These are phyloP conservation scores for Penicillium ochrochloron DNA, from an alignment of 495 filamentous ascomycete genomes.

Conservation along the genomic window DNA sequence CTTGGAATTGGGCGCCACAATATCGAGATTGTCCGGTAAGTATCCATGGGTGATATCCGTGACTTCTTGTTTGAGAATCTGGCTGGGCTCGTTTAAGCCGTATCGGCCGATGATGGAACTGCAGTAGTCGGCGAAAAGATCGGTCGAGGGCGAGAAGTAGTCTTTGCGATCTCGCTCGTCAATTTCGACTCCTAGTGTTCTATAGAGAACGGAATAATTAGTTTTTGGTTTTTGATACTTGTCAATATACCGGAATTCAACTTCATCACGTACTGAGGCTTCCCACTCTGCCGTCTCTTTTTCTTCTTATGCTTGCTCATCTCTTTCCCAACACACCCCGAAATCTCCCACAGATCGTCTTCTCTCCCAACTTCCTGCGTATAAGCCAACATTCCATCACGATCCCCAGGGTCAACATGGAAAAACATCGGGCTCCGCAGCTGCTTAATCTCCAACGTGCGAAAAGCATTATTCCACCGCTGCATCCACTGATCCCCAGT, in stretches of 20 bases:
- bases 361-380: constrained; percentile 55
- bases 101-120: constrained; percentile 56
- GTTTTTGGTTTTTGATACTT: not conserved
- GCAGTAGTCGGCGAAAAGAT: constrained; percentile 63
- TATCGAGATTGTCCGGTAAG: constrained; percentile 21
- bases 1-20: constrained; percentile 31
- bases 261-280: constrained; percentile 32
- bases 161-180: constrained; percentile 69
- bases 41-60: constrained; percentile 55
- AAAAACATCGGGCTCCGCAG: constrained; percentile 71
- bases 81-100: constrained; percentile 45
- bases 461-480: constrained; percentile 60
- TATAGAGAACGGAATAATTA: constrained; percentile 13
- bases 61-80: constrained; percentile 54
- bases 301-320: constrained; percentile 68
- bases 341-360: constrained; percentile 59
- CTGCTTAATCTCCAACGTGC: constrained; percentile 60
- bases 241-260: not conserved
- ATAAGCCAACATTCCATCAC: constrained; percentile 65
- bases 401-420: constrained; percentile 66
- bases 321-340: constrained; percentile 65
- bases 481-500: constrained; percentile 58
- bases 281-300: constrained; percentile 49
- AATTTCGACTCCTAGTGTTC: constrained; percentile 48
- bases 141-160: constrained; percentile 63